phyloP scores from a whole-genome alignment of 1,139 yeast genomes.

The Suhomyces ambrosiae region DNA sequence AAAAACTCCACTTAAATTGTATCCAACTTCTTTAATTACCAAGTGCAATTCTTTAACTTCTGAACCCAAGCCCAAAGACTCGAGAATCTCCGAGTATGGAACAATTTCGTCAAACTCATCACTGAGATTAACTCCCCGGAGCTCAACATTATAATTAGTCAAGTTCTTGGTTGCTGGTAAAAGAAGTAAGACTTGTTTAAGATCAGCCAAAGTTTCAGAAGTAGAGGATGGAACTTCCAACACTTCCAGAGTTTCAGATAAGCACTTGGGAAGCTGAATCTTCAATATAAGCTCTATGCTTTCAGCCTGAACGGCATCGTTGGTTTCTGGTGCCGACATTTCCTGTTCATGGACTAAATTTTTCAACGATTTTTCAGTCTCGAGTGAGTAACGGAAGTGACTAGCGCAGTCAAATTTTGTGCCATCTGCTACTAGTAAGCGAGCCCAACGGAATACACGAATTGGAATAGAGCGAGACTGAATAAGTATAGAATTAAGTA shows the following conservation, averaged over 20 bases:
- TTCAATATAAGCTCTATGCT: conserved; percentile 28
- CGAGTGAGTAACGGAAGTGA: background rate
- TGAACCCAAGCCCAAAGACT: conserved; percentile 24
- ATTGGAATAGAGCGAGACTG: too few species aligned
- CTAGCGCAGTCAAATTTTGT: background rate
- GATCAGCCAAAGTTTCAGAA: conserved; percentile 57
- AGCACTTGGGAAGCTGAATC: conserved; percentile 36
- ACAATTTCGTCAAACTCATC: conserved; percentile 36
- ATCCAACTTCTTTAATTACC: conserved; percentile 35
- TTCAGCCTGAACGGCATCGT: conserved; percentile 18
- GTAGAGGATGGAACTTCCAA: conserved; percentile 36
- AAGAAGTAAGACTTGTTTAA: conserved; percentile 58
- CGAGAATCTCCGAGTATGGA: conserved; percentile 34
- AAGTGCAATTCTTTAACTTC: conserved; percentile 24
- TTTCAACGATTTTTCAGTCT: conserved; percentile 7
- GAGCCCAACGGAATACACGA: too few species aligned
- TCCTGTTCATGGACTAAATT: conserved; percentile 6
- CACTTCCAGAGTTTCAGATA: conserved; percentile 22
- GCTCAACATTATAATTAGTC: conserved; percentile 58
- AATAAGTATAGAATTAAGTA: too few species aligned
- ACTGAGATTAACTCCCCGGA: conserved; percentile 38
- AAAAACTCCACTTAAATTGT: conserved; percentile 41
- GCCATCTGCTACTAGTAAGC: too few species aligned
- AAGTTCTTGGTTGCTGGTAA: conserved; percentile 58
- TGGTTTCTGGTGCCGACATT: conserved; percentile 12